Evolutionary conservation across 345 rosid species (phyloP), one percentile per base, ranked within the genome.

Genomic region (Lenwebbia sp.): DNA sequence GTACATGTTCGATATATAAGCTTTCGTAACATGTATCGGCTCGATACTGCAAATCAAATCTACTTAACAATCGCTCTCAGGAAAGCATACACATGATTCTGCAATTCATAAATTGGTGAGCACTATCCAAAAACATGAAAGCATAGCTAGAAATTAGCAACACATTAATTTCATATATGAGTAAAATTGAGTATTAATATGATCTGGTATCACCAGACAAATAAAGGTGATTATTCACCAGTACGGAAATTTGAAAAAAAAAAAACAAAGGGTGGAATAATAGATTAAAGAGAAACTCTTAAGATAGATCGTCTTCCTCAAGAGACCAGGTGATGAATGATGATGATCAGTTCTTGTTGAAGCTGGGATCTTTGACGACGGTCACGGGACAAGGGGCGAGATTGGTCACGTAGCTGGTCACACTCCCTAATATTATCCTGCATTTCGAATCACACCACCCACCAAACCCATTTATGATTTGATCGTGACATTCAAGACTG

Each of bases 401-500:
- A 47, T 65, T 84, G 88, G 88, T 86, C 84, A 92, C 88, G 84
- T 85, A 89, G 25, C 86, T 70, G 85, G 92, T 89, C 88, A 92
- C 93, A 26, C 93, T 91, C 50, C 93, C 99, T 90, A 96, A 84
- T 82, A 97, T 82, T 8, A 97, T 93, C 97, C 99, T 97, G 96
- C 83, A 87, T 88, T 86, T 75, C 85, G 13, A 88, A 33, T 17
- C 28, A 12, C 52, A 40, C 40, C 52, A 50, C 52, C 28, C 85
- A 82, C 47, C 41, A 26, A 74, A 13, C 56, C 58, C 51, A 37
- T 23, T 52, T 13, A 76, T 53, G 10, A 4, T 9, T 11, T 0
- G 3, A 82, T 7, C 13, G 11, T 30, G 5, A 21, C 41, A 82
- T 47, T 51, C 7, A 15, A 47, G 5, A 15, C 17, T 44, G 41